Evolutionary conservation across 2,329 filamentous ascomycete species (phyloP), one percentile per base, ranked within the genome.

Genomic region (Colletotrichum sp.): DNA sequence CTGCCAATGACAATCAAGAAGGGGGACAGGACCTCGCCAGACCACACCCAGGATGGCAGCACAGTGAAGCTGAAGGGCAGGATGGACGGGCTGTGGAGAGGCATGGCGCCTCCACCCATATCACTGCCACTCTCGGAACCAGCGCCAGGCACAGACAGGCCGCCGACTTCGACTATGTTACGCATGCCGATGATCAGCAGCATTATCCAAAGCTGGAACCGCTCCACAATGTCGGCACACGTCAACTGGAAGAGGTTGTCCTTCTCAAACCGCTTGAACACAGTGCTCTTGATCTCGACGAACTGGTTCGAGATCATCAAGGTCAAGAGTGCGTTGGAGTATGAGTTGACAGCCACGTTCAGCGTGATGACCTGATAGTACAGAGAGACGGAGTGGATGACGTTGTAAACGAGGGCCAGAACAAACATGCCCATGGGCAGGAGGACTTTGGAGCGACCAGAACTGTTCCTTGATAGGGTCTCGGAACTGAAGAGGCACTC

Each of bases 231-330:
- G 82, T 99, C 97, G 6, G 97, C 96, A 79, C 97, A 99, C 0
- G 96, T 98, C 16, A 99, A 89, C 83, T 99, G 97, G 82, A 99
- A 99, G 0, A 98, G 88, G 79, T 98, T 99, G 82, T 99, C 97
- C 83, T 98, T 99, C 81, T 99, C 97, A 78, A 99, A 98, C 76
- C 96, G 97, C 87, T 99, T 99, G 88, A 99, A 99, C 1, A 99
- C 98, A 0, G 96, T 98, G 76, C 95, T 95, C 82, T 99, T 99
- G 88, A 99, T 98, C 86, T 99, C 97, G 58, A 99, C 97, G 81
- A 99, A 99, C 82, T 99, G 98, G 82, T 99, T 99, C 8, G 96
- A 98, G 82, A 99, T 92, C 3, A 99, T 89, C 1, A 99, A 90
- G 0, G 97, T 98, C 38, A 99, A 89, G 6, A 99, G 88, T 0